These are phyloP conservation scores for Leccinum variabile DNA, from an alignment of 1,284 basidiomycete genomes.

Conservation along the genomic window DNA sequence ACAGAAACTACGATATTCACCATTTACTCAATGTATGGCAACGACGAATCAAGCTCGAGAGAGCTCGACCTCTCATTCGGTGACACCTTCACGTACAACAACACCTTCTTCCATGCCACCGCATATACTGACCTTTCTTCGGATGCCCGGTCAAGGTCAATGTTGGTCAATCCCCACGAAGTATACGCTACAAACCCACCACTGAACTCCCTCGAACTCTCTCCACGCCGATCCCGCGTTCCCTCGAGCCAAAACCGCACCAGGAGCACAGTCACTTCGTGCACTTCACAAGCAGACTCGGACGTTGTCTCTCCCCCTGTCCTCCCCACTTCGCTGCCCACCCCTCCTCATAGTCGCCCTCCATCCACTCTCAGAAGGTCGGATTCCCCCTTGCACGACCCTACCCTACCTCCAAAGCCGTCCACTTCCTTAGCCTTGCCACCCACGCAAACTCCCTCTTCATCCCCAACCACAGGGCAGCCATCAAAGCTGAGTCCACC, in stretches of 20 bases:
- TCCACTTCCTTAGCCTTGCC: conserved; percentile 20
- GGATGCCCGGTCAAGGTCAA: conserved; percentile 12
- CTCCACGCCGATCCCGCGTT: conserved; percentile 32
- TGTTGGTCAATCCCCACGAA: conserved; percentile 18
- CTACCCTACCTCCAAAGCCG: conserved; percentile 12
- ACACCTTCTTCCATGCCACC: conserved; percentile 26
- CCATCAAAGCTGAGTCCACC: conserved; percentile 38
- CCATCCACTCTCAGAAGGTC: conserved; percentile 25
- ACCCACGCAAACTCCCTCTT: conserved; percentile 34
- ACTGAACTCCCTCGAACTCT: conserved; percentile 23
- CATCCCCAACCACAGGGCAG: conserved; percentile 40
- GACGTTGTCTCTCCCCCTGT: conserved; percentile 21
- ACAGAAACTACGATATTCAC: conserved; percentile 69
- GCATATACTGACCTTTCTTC: conserved; percentile 16
- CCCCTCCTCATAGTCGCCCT: conserved; percentile 36
- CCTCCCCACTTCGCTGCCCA: conserved; percentile 27
- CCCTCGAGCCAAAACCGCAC: conserved; percentile 18
- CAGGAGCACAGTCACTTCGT: conserved; percentile 33
- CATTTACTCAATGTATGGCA: conserved; percentile 79
- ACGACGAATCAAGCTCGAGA: conserved; percentile 36
- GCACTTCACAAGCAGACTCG: conserved; percentile 25
- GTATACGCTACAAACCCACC: neutral
- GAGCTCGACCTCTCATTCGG: conserved; percentile 37
- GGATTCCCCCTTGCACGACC: conserved; percentile 29
- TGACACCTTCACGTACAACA: conserved; percentile 33